phyloP scores from a whole-genome alignment of 441 rosid genomes.

The Populus tomentosa region DNA sequence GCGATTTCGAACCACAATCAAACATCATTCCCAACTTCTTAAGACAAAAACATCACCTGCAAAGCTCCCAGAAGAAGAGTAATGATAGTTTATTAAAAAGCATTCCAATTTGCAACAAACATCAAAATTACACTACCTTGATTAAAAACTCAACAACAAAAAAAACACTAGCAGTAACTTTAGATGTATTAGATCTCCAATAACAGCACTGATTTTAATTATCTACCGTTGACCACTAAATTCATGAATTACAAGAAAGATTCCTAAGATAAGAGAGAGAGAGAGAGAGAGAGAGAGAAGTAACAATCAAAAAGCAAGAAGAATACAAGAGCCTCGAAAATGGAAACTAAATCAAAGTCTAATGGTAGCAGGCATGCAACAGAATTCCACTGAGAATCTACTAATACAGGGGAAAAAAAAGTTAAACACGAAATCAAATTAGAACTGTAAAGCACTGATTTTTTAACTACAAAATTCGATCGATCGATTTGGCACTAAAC shows the following conservation, averaged over 20 bases:
- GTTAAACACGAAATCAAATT: not conserved
- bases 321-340: not conserved
- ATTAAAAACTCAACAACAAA: too few relatives aligned
- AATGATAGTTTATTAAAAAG: not conserved
- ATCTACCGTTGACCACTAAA: not conserved
- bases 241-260: not conserved
- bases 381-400: not conserved
- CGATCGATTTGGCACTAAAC: too few relatives aligned
- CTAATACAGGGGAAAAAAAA: not conserved
- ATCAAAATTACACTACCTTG: not conserved
- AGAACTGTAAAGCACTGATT: not conserved
- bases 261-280: not conserved
- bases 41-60: conserved; percentile 49
- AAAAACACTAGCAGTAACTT: too few relatives aligned
- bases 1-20: conserved; percentile 59
- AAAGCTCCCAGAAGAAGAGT: conserved; percentile 13
- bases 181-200: too few relatives aligned
- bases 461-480: not conserved
- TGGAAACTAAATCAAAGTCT: not conserved
- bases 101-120: not conserved
- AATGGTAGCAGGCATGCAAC: not conserved
- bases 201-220: too few relatives aligned
- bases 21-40: conserved; percentile 49
- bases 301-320: not conserved
- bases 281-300: too few relatives aligned